Base-by-base conservation (phyloP, 805 yeast genomes). In the Saturnispora saitoi region DNA sequence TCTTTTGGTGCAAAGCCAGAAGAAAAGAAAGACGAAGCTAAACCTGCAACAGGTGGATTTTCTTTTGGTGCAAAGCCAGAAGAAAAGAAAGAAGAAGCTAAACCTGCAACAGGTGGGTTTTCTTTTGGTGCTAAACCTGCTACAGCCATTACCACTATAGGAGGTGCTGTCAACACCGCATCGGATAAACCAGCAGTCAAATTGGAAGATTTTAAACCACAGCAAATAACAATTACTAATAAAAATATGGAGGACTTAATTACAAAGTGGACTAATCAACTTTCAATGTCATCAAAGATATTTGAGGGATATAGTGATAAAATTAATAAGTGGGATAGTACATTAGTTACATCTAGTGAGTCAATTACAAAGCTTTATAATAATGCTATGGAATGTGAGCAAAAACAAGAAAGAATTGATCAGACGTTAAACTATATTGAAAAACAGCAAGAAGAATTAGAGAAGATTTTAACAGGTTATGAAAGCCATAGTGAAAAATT, bases 171-270 rank as follows among this genome's bases (percentile, higher is more conserved):
- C 29, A 4, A 40, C 12, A 31, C 47, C n/a, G 40, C 43, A 10
- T 28, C 49, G 9, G 46, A 47, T 7, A 58, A 56, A 28, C 52
- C 57, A 19, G 58, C 61, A 11, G 58, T 61, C 3, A 71, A 73
- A 47, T 67, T 80, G 2, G 80, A 83, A 47, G 71, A 76, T 34
- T 74, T 80, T 28, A 78, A 77, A 51, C 82, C 88, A 4, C 74
- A 80, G 49, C 84, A 85, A 30, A 75, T 88, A 3, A 79, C 95
- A 4, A 75, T 93, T 32, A 89, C 86, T 58, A 93, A 93, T 67
- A 88, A 88, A 64, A 88, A 96, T 1, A 70, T 93, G 60, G 98
- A 93, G 59, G 98, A 93, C 62, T 74, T 93, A 55, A 85, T 93
- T 39, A 78, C 89, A 12, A 89, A 85, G 65, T 93, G 99, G 99